Evolutionary conservation across 1,284 basidiomycete genomes (phyloP).

Genomic region (Polyporus tsugae): DNA sequence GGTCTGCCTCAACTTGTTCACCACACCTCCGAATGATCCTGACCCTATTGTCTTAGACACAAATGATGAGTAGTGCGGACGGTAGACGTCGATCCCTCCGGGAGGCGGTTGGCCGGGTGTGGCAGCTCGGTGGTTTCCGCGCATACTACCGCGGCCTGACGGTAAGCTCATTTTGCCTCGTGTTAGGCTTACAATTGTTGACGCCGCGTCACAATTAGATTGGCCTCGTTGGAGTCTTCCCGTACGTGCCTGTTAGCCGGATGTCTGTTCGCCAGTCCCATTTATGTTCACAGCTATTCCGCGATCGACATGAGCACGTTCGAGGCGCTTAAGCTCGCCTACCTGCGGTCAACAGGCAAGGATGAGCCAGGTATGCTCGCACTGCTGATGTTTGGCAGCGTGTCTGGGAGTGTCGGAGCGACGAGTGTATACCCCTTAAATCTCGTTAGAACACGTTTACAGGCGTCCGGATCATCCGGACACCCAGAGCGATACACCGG

Average conservation of each 20-base stretch:
- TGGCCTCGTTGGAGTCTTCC: conserved; percentile 90
- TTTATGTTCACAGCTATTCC: conserved; percentile 62
- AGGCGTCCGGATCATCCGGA: conserved; percentile 94
- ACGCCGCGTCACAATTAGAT: conserved; percentile 58
- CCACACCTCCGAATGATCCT: conserved; percentile 9
- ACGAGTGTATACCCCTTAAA: conserved; percentile 94
- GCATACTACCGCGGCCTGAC: conserved; percentile 93
- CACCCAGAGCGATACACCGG: conserved; percentile 92
- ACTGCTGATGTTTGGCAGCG: conserved; percentile 85
- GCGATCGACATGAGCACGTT: conserved; percentile 97
- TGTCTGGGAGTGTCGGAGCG: conserved; percentile 92
- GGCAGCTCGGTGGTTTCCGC: conserved; percentile 83
- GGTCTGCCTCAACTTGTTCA: conserved; percentile 47
- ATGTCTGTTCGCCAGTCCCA: conserved; percentile 18
- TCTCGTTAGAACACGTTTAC: conserved; percentile 92
- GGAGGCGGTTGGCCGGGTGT: conserved; percentile 70
- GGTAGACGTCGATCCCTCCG: conserved; percentile 67
- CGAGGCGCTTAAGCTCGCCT: conserved; percentile 88
- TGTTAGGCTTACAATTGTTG: conserved; percentile 1
- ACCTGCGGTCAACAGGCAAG: conserved; percentile 80
- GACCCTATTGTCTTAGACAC: conserved; percentile 62
- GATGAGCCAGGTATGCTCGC: conserved; percentile 88
- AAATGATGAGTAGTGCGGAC: conserved; percentile 90
- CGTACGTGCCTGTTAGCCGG: conserved; percentile 55
- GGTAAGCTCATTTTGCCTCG: conserved; percentile 58